Evolutionary conservation across 2,329 filamentous ascomycete species (phyloP).

Genomic region (Pseudomassariella vexata): DNA sequence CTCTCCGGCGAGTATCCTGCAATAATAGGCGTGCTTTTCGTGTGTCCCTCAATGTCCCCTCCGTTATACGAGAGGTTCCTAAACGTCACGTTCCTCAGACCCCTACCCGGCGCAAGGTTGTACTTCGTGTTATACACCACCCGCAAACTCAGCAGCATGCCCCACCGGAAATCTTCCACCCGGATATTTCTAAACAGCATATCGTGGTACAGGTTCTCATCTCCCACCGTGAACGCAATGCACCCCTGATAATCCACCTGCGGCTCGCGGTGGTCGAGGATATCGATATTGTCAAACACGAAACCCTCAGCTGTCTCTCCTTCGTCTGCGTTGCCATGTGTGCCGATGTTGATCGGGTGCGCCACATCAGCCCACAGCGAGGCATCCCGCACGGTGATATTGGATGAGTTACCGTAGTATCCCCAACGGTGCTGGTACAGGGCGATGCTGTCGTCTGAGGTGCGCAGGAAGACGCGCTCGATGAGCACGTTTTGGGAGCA

Average conservation of each 20-base stretch:
- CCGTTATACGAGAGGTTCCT: conserved; percentile 15
- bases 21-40: conserved; percentile 14
- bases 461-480: conserved; percentile 28
- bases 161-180: conserved; percentile 23
- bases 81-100: conserved; percentile 23
- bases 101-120: conserved; percentile 25
- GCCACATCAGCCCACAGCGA: conserved; percentile 24
- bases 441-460: conserved; percentile 29
- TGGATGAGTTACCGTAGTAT: conserved; percentile 24
- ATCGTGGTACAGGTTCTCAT: conserved; percentile 24
- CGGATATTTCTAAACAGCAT: conserved; percentile 22
- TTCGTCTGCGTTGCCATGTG: conserved; percentile 25
- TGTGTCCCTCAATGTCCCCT: not conserved
- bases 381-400: conserved; percentile 26
- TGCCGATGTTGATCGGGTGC: conserved; percentile 29
- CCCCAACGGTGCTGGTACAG: conserved; percentile 26
- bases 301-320: conserved; percentile 25
- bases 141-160: conserved; percentile 27
- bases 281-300: conserved; percentile 26
- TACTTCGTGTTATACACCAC: conserved; percentile 28
- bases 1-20: conserved; percentile 10
- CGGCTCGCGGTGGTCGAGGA: conserved; percentile 28
- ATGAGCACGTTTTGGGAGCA: conserved; percentile 17
- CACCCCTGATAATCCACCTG: conserved; percentile 29
- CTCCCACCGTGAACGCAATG: conserved; percentile 26